Percentiles rank a stretch among this genome's conserved stretches.
Conservation (phyloP, 306 rosid genomes). For the Psophocarpus tetragonolobus region DNA sequence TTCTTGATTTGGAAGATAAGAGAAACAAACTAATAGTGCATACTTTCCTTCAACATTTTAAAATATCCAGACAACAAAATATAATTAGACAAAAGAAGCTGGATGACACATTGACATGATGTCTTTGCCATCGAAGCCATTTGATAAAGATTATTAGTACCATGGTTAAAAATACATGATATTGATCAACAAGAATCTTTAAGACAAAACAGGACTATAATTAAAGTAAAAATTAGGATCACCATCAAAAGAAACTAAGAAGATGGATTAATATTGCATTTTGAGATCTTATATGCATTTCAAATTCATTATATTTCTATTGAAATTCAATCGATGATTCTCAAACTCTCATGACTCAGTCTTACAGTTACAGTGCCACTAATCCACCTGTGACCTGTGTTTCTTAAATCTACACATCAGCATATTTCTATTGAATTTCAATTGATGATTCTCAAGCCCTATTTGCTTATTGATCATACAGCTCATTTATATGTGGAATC, state of each 20-base stretch:
- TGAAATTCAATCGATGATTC: constrained; percentile 4
- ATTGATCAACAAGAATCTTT: constrained; percentile 1
- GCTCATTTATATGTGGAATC: background rate
- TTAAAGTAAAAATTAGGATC: constrained; percentile 1
- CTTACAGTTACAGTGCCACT: constrained; percentile 15
- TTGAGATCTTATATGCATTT: constrained; percentile 12
- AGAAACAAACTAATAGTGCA: background rate
- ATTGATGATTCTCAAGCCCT: background rate
- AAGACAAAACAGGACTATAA: background rate
- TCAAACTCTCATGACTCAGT: background rate
- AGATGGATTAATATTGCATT: background rate
- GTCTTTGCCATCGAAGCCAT: constrained; percentile 9
- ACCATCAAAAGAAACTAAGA: background rate
- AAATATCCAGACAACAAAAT: background rate
- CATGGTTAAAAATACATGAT: background rate
- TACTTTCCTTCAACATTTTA: constrained; percentile 12
- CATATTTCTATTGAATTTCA: constrained; percentile 21
- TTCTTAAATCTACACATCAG: background rate
- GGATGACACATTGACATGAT: constrained; percentile 26
- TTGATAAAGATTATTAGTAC: background rate
- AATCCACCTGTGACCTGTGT: background rate
- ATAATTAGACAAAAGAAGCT: background rate
- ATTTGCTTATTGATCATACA: background rate
- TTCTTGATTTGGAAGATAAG: background rate
- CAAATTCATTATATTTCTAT: constrained; percentile 5